phyloP scores from a whole-genome alignment of 2,329 filamentous ascomycete species.

The Dothistroma pini region DNA sequence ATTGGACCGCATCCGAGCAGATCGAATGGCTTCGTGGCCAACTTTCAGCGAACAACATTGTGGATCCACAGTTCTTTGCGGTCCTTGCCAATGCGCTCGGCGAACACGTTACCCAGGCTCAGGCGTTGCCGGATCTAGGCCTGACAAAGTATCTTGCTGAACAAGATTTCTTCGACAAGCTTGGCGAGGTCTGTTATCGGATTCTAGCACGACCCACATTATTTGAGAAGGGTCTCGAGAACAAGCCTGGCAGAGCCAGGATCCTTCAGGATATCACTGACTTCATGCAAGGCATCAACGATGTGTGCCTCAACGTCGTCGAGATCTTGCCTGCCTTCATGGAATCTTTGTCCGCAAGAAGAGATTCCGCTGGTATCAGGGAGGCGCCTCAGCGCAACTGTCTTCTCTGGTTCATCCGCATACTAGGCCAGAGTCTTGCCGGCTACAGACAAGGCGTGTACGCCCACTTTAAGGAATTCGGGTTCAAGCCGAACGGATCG shows the following conservation, averaged over 20 bases:
- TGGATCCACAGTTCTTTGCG: not conserved
- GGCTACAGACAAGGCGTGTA: conserved; percentile 3
- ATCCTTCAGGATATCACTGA: not conserved
- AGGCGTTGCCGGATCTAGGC: conserved; percentile 4
- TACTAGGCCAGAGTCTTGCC: conserved; percentile 17
- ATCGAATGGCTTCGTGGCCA: conserved; percentile 11
- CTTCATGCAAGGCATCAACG: conserved; percentile 16
- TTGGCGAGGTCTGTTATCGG: conserved; percentile 1
- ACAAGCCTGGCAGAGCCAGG: not conserved
- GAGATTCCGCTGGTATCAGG: conserved; percentile 25
- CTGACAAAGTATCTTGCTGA: conserved; percentile 19
- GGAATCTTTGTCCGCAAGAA: conserved; percentile 18
- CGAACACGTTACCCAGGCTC: not conserved
- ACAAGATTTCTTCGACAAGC: conserved; percentile 21
- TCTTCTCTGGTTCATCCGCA: conserved; percentile 18
- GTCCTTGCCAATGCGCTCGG: not conserved
- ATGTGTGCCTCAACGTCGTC: conserved; percentile 21
- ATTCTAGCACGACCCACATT: not conserved
- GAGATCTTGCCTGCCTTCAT: conserved; percentile 19
- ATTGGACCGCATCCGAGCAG: conserved; percentile 6
- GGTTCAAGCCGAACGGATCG: conserved; percentile 6
- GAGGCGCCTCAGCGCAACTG: conserved; percentile 17
- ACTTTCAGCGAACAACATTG: not conserved
- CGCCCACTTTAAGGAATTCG: conserved; percentile 4
- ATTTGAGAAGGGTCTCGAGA: not conserved